Evolutionary conservation across 1,284 basidiomycete genomes (phyloP).

Genomic region (Sporisorium reilianum): DNA sequence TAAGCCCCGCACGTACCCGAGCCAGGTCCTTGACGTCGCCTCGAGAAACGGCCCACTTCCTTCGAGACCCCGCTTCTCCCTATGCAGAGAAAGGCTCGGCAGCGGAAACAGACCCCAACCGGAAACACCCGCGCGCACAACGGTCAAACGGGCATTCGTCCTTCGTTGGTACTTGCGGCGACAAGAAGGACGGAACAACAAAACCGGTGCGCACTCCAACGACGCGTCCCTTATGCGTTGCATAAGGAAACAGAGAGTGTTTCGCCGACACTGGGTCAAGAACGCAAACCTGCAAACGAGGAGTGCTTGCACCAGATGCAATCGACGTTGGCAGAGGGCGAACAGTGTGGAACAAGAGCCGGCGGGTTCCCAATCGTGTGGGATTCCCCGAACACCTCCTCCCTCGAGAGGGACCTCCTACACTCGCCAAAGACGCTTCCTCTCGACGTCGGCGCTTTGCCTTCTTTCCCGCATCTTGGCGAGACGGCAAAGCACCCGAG

Average conservation of each 20-base stretch:
- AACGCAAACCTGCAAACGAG: not conserved
- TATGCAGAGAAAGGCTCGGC: too few species aligned
- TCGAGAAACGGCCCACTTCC: not conserved
- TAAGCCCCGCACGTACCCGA: not conserved
- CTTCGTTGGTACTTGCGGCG: constrained; percentile 8
- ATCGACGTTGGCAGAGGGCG: constrained; percentile 8
- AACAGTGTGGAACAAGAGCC: not conserved
- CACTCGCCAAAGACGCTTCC: not conserved
- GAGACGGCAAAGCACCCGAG: not conserved
- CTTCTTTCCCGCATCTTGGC: too few species aligned
- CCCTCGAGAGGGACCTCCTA: not conserved
- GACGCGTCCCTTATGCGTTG: too few species aligned
- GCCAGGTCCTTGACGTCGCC: not conserved
- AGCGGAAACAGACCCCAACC: not conserved
- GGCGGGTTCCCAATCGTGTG: not conserved
- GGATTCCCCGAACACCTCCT: not conserved
- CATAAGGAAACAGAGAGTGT: not conserved
- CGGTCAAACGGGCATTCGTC: constrained; percentile 19
- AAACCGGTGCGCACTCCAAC: constrained; percentile 2
- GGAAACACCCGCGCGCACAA: not conserved
- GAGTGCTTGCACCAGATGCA: not conserved
- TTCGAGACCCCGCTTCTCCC: not conserved
- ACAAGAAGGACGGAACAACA: constrained; percentile 8
- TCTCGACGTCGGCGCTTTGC: not conserved
- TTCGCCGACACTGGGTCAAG: constrained; percentile 1